Evolutionary conservation across 2,329 filamentous ascomycete genomes (phyloP), one percentile per base, ranked within the genome.

Genomic region (Hyphodiscus sp.): DNA sequence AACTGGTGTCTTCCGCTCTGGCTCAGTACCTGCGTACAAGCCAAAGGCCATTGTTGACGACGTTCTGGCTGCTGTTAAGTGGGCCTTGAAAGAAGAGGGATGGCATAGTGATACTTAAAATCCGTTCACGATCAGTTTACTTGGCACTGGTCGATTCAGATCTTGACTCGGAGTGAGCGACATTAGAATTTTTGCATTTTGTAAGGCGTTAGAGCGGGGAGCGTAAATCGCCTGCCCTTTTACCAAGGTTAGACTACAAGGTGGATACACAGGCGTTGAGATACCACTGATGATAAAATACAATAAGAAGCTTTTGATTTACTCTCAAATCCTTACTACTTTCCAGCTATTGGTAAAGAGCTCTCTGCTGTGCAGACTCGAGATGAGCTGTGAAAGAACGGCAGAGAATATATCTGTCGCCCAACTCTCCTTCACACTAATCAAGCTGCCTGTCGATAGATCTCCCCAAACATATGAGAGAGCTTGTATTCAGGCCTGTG

Each of bases 11-110:
- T 95, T 86, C 71, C 70, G 71, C 29, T 73, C 77, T 45, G 78
- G 76, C 0, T 70, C 69, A 16, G 68, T 67, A 60, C 87, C 87
- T 15, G 75, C 76, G 19, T 78, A 81, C 67, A 73, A 72, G 61
- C 89, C 89, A 8, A 78, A 76, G 48, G 78, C 77, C 23, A 82
- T 90, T 57, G 83, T 86, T 20, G 79, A 87, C 41, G 83, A 92
- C 71, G 91, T 95, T 2, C 77, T 81, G 62, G 82, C 83, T 59
- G 91, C 87, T 11, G 87, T 95, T 4, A 74, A 82, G 56, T 95
- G 86, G 86, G 89, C 85, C 4, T 70, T 94, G 65, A 74, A 81
- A 69, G 74, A 72, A 50, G 78, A 82, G 64, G 74, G 74, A 10
- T 62, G 53, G 53, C 19, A 23, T 18, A 46, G 5, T 13, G 33